phyloP scores from a whole-genome alignment of 2,329 filamentous ascomycete species.

The Nothomitra cinnamomea region DNA sequence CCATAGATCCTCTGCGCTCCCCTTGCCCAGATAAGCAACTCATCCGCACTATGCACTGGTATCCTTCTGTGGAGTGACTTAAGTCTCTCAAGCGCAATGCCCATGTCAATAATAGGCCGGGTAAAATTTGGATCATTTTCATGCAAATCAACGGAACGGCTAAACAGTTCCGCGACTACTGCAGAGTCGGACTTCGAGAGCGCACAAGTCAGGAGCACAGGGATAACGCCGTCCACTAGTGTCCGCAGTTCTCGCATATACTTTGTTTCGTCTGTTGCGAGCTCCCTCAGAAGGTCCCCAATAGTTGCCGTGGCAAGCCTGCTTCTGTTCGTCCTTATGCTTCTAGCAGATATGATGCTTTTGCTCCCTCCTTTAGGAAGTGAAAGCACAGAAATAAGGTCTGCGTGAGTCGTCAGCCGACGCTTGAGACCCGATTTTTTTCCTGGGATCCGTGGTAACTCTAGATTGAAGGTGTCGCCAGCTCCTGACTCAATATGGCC shows the following conservation, averaged over 20 bases:
- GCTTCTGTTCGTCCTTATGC: slow-evolving; percentile 56
- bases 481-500: slow-evolving; percentile 14
- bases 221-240: slow-evolving; percentile 85
- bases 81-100: slow-evolving; percentile 70
- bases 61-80: slow-evolving; percentile 66
- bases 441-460: slow-evolving; percentile 11
- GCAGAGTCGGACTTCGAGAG: slow-evolving; percentile 52
- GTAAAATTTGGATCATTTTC: slow-evolving; percentile 48
- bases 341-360: slow-evolving; percentile 61
- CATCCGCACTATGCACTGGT: slow-evolving; percentile 53
- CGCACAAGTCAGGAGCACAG: slow-evolving; percentile 73
- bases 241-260: slow-evolving; percentile 87
- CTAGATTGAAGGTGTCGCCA: slow-evolving; percentile 16
- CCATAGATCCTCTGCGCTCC: slow-evolving; percentile 62
- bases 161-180: slow-evolving; percentile 50
- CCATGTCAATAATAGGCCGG: slow-evolving; percentile 87
- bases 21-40: slow-evolving; percentile 67
- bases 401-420: slow-evolving; percentile 76
- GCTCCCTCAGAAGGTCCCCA: slow-evolving; percentile 60
- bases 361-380: slow-evolving; percentile 40
- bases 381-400: slow-evolving; percentile 84
- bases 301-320: slow-evolving; percentile 50
- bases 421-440: slow-evolving; percentile 36
- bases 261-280: slow-evolving; percentile 67
- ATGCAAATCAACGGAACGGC: slow-evolving; percentile 32